phyloP scores from a whole-genome alignment of 805 yeast species.

The Ogataea kodamae region DNA sequence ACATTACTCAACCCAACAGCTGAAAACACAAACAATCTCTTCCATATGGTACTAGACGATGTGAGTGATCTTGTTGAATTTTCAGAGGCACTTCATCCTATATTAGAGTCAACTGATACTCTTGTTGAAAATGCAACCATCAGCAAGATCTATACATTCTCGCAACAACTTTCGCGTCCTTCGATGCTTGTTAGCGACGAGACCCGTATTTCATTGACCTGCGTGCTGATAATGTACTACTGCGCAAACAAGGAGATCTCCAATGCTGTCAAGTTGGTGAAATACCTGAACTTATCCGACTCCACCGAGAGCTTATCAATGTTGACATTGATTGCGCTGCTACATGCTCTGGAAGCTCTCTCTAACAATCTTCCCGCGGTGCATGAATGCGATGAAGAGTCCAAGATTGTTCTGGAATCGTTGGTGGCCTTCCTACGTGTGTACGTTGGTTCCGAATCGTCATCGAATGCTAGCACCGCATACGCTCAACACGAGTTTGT shows the following conservation, averaged over 20 bases:
- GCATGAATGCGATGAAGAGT: conserved; percentile 15
- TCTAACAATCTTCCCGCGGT: conserved; percentile 12
- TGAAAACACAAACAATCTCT: conserved; percentile 21
- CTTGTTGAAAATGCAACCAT: conserved; percentile 12
- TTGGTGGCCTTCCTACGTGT: conserved; percentile 24
- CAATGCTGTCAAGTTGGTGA: conserved; percentile 25
- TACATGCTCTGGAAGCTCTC: conserved; percentile 23
- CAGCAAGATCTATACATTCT: conserved; percentile 16
- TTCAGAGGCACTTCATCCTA: conserved; percentile 13
- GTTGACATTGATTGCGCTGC: conserved; percentile 28
- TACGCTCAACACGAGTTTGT: conserved; percentile 3
- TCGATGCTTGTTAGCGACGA: conserved; percentile 26
- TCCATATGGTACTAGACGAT: conserved; percentile 24
- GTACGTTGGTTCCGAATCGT: conserved; percentile 19
- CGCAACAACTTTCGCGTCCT: conserved; percentile 12
- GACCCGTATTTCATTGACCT: conserved; percentile 29
- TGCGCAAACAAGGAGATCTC: conserved; percentile 20
- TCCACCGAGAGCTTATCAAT: conserved; percentile 26
- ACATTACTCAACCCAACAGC: conserved; percentile 25
- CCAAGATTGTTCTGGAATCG: conserved; percentile 21
- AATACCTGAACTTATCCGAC: conserved; percentile 22
- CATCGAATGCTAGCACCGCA: neutral
- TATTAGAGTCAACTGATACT: conserved; percentile 5
- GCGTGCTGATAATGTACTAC: conserved; percentile 30
- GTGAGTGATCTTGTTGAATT: conserved; percentile 24